Evolutionary conservation across 768 basidiomycete species (phyloP), one percentile per base, ranked within the genome.

Genomic region (Termitomyces sp.): DNA sequence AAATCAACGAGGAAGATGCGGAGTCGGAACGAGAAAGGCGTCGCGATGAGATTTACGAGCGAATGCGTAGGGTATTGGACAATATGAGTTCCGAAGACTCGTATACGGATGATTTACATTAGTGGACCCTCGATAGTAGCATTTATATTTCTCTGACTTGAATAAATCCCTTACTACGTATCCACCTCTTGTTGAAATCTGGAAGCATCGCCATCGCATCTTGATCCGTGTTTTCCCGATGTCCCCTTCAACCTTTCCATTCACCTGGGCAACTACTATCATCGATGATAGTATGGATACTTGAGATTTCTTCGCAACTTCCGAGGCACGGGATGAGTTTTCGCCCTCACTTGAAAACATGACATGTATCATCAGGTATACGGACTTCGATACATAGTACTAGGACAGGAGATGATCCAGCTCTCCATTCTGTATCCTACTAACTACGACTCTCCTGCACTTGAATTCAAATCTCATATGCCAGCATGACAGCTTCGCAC

Each of bases 301-400:
- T 47, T 22, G 32, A 33, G 18, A 23, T 16, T 25, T 29, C 11
- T 27, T 7, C n/a, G 29, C 29, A 20, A 33, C 32, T 42, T 42
- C 29, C 7, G n/a, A n/a, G n/a, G n/a, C n/a, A n/a, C n/a, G 50
- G 47, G 50, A 43, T 50, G 54, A 46, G 16, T 50, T 42, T 47
- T 47, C 12, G 39, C 54, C 27, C 48, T n/a, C 54, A 36, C 47
- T 35, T 18, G 47, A 41, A 42, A 55, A 47, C 16, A 55, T n/a
- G n/a, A n/a, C n/a, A n/a, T n/a, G n/a, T n/a, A n/a, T n/a, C n/a
- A n/a, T n/a, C n/a, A n/a, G n/a, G n/a, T n/a, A n/a, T n/a, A n/a
- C n/a, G n/a, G n/a, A n/a, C n/a, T n/a, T n/a, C n/a, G n/a, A n/a
- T n/a, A n/a, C n/a, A n/a, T n/a, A n/a, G n/a, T n/a, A n/a, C n/a